Evolutionary conservation across 257 asterid species (phyloP).

Genomic region (Gentiana macrophylla): DNA sequence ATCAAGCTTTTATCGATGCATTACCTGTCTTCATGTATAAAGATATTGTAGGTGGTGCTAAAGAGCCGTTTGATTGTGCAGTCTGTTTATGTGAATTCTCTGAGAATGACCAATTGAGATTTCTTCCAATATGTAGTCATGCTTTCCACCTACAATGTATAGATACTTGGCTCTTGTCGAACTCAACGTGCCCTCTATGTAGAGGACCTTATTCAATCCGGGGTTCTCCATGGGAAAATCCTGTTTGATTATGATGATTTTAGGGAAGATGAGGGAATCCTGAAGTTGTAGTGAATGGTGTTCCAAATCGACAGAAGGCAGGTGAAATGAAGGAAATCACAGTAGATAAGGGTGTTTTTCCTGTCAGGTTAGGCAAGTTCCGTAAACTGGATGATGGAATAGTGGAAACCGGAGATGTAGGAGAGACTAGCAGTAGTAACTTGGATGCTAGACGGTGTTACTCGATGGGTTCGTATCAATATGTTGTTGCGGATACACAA

Average conservation of each 20-base stretch:
- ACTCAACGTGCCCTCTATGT: slow-evolving; percentile 94
- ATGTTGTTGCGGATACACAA: slow-evolving; percentile 70
- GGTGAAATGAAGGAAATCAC: slow-evolving; percentile 48
- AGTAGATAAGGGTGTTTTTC: slow-evolving; percentile 42
- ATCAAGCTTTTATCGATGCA: slow-evolving; percentile 85
- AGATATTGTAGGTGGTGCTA: slow-evolving; percentile 79
- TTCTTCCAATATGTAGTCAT: slow-evolving; percentile 89
- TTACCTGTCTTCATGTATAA: slow-evolving; percentile 70
- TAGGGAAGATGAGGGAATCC: slow-evolving; percentile 49
- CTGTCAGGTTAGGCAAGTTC: slow-evolving; percentile 68
- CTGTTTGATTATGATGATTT: slow-evolving; percentile 65
- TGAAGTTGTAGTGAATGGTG: slow-evolving; percentile 26
- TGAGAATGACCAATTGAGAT: slow-evolving; percentile 63
- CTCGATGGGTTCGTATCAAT: slow-evolving; percentile 90
- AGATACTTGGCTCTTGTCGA: slow-evolving; percentile 92
- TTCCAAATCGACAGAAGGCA: slow-evolving; percentile 38
- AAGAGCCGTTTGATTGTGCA: slow-evolving; percentile 92
- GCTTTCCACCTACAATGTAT: slow-evolving; percentile 85
- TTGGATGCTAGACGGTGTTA: slow-evolving; percentile 86
- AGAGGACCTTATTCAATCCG: slow-evolving; percentile 64
- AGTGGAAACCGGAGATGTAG: slow-evolving; percentile 22
- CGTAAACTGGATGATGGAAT: slow-evolving; percentile 27
- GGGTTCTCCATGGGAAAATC: slow-evolving; percentile 67
- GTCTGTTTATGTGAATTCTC: slow-evolving; percentile 83
- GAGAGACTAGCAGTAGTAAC: slow-evolving; percentile 80